phyloP scores from a whole-genome alignment of 805 yeast genomes.

The Starmerella vitae region DNA sequence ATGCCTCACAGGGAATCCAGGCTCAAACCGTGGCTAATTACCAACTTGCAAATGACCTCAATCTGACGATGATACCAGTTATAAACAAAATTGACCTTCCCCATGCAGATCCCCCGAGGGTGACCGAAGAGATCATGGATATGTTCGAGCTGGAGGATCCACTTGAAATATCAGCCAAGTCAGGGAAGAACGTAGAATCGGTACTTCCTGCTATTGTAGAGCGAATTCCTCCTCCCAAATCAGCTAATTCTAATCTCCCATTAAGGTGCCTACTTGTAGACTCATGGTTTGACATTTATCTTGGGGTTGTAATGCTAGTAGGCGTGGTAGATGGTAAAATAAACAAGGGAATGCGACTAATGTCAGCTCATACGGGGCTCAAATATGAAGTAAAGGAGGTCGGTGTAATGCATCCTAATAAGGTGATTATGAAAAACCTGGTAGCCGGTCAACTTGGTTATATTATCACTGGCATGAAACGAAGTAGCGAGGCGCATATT shows the following conservation, averaged over 20 bases:
- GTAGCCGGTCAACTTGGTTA: constrained; percentile 92
- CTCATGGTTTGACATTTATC: constrained; percentile 90
- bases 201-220: constrained; percentile 74
- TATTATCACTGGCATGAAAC: constrained; percentile 87
- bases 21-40: constrained; percentile 98
- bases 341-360: constrained; percentile 57
- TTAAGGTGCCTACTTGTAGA: constrained; percentile 76
- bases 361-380: constrained; percentile 62
- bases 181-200: constrained; percentile 65
- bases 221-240: constrained; percentile 60
- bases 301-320: constrained; percentile 79
- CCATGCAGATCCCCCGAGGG: constrained; percentile 68
- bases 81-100: constrained; percentile 85
- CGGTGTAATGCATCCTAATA: constrained; percentile 92
- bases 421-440: constrained; percentile 46
- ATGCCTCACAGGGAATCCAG: constrained; percentile 92
- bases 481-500: constrained; percentile 68
- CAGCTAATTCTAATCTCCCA: constrained; percentile 28
- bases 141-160: constrained; percentile 61
- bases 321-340: constrained; percentile 74
- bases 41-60: constrained; percentile 76
- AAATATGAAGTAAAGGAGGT: constrained; percentile 82
- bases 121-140: constrained; percentile 70
- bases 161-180: constrained; percentile 80
- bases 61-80: constrained; percentile 69